Base-by-base conservation (phyloP, 305 asterid species). In the Solanum hybrid region DNA sequence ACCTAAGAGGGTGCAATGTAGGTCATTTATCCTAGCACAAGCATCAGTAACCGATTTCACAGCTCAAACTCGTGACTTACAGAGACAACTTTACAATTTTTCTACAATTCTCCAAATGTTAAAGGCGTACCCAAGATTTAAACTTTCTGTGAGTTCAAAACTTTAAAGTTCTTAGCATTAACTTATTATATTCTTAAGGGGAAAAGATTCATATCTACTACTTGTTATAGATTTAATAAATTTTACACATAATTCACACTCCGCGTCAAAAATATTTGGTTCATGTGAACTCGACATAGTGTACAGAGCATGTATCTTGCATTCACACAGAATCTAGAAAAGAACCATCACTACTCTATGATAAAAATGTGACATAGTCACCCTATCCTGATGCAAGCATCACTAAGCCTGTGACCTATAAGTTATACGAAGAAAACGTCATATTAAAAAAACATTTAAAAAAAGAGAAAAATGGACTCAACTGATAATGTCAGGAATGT, bases 401-500 rank as follows among this genome's bases (percentile, higher is more conserved):
- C 5, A 20, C 0, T 34, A 13, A 10, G 5, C 10, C 0, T 0
- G 20, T 78, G 18, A 78, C 46, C 12, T 77, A 77, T 9, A 34
- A 7, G 8, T 78, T 20, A 78, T 36, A 20, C 1, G 3, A 22
- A 22, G 8, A 77, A 18, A 78, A 77, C 2, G 4, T 4, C 3
- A 77, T 10, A 2, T 11, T 0, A 20, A 20, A 20, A 20, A 20
- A 0, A 8, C 0, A 46, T 5, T 4, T 34, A 4, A 78, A 34
- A 77, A 10, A 10, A 29, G 2, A 46, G 18, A 1, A 2, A 12
- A 6, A 46, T 46, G 39, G 3, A 92, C 96, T 92, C 90, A 94
- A 92, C 98, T 95, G 96, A 96, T 95, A 84, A 96, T 33, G 89
- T 96, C 98, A 16, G 98, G 97, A 36, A 96, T 95, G 90, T 95